Conservation (phyloP, 2,329 filamentous ascomycete genomes). For the Ascochyta koolunga region DNA sequence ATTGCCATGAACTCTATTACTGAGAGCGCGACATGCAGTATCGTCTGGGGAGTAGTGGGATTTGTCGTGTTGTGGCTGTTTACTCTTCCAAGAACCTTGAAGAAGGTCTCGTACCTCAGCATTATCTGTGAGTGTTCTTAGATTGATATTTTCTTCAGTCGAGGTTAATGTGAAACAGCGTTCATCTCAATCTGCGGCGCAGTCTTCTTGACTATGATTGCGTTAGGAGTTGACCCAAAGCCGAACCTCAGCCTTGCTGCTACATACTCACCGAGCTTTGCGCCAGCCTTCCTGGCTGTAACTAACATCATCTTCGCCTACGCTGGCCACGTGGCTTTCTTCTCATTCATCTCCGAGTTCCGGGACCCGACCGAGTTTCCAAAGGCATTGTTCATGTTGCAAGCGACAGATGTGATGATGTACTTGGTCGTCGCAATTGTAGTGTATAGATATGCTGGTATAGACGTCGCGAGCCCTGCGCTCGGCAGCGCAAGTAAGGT, state of each 20-base stretch:
- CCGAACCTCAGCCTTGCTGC: constrained; percentile 31
- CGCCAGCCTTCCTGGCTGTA: constrained; percentile 28
- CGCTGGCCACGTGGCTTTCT: constrained; percentile 69
- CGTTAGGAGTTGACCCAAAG: constrained; percentile 58
- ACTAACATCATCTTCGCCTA: constrained; percentile 74
- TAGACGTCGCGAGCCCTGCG: constrained; percentile 66
- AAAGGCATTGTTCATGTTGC: constrained; percentile 66
- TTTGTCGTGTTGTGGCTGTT: constrained; percentile 64
- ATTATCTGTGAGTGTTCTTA: constrained; percentile 50
- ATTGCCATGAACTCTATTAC: constrained; percentile 70
- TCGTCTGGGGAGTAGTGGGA: constrained; percentile 67
- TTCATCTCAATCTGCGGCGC: constrained; percentile 68
- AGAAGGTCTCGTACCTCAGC: constrained; percentile 67
- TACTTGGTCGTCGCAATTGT: constrained; percentile 72
- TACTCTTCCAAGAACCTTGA: constrained; percentile 67
- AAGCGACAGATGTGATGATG: constrained; percentile 63
- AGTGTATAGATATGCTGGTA: constrained; percentile 69
- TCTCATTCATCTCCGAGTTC: constrained; percentile 69
- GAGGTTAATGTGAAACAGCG: constrained; percentile 26
- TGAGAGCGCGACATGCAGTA: constrained; percentile 65
- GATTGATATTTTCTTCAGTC: too few species aligned
- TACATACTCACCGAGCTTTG: constrained; percentile 21
- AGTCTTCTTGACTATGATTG: constrained; percentile 70
- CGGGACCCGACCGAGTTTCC: constrained; percentile 64
- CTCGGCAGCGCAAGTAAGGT: constrained; percentile 63